Evolutionary conservation across 805 yeast genomes (phyloP).

Genomic region (Cyberlindnera maclurae): DNA sequence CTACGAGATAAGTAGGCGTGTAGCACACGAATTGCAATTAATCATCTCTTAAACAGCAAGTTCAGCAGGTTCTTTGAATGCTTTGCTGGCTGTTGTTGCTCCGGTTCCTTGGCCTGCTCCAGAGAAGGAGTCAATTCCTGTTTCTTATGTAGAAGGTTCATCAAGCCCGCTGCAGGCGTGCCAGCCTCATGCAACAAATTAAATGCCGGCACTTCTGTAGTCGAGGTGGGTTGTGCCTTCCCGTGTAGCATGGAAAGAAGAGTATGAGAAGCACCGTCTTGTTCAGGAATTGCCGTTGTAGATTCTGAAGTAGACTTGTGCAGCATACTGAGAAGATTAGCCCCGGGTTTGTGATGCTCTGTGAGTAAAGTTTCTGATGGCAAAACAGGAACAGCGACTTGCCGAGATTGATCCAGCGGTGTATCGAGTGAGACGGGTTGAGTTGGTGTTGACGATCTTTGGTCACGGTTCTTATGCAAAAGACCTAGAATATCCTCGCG

Average conservation of each 20-base stretch:
- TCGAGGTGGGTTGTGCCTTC: constrained; percentile 5
- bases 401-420: too few species aligned
- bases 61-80: constrained; percentile 6
- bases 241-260: constrained; percentile 7
- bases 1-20: not conserved
- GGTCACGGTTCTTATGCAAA: constrained; percentile 2
- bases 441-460: too few species aligned
- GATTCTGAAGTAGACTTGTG: not conserved
- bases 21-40: not conserved
- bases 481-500: constrained; percentile 5
- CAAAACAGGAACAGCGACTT: too few species aligned
- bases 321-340: not conserved
- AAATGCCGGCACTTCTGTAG: not conserved
- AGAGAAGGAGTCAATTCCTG: not conserved
- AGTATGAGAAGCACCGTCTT: constrained; percentile 4
- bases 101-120: not conserved
- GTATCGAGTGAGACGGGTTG: too few species aligned
- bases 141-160: constrained; percentile 14
- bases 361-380: too few species aligned
- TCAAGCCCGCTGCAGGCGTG: constrained; percentile 15
- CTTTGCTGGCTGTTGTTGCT: not conserved
- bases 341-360: not conserved
- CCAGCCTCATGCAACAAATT: constrained; percentile 7
- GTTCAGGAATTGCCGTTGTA: not conserved
- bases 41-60: constrained; percentile 8